Base-by-base conservation (phyloP, 2,329 filamentous ascomycete genomes). In the Aspergillus carbonarius region DNA sequence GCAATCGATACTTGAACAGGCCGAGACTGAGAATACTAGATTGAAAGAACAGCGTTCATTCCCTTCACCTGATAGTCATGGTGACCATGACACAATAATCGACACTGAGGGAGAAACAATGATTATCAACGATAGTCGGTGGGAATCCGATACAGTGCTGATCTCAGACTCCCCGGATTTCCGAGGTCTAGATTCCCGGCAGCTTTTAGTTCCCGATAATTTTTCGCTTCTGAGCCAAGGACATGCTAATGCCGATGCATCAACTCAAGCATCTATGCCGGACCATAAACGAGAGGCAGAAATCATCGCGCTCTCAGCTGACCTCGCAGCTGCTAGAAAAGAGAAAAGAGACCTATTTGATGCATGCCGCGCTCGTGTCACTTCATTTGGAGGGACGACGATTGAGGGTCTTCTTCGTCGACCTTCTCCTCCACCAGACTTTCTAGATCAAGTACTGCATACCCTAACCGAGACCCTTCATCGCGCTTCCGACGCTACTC, bases 271-370 rank as follows among this genome's bases (percentile, higher is more conserved):
- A 18, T 44, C 57, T n/a, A 57, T 64, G 3, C 20, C 60, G 20
- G 51, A 63, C 30, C 20, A 53, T n/a, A 54, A 58, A 8, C 63
- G 64, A 30, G 60, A 62, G 35, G 63, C 65, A 3, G 74, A 77
- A 15, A 59, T 70, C 12, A 57, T 66, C 8, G 55, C 62, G 2
- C 68, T 79, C 46, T 66, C 67, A 1, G 64, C 69, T 13, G 76
- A 79, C 34, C 62, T 80, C n/a, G 72, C 76, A 54, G 64, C 70
- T 10, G 74, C 73, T 2, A 74, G 70, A 46, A 70, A 71, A 51
- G 77, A 77, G 49, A 79, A 78, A 58, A 65, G 62, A 7, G 66
- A 67, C 8, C 59, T 80, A 2, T 79, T 80, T 54, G 66, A 73
- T 17, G 73, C 74, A 27, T 78, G 76, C 64, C 75, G 72, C 23